Conservation (phyloP, 2,329 filamentous ascomycete genomes). For the Hirsutella rhossiliensis region DNA sequence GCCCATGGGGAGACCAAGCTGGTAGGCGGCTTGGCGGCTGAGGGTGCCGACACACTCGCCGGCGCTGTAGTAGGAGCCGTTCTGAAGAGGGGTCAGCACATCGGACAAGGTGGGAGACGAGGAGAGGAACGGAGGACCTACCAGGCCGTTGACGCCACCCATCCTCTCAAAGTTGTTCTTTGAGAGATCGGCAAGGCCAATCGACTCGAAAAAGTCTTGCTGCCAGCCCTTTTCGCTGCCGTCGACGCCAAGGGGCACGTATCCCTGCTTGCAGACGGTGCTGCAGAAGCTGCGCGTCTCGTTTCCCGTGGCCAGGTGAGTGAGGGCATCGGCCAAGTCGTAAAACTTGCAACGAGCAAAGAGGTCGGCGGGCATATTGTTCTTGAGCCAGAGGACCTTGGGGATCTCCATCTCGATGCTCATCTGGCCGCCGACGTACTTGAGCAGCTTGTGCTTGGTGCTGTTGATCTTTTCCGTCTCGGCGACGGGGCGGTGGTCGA, state of each 20-base stretch:
- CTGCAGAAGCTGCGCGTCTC: conserved; percentile 92
- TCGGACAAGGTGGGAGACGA: not conserved
- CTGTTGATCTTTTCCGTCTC: conserved; percentile 92
- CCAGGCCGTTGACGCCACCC: conserved; percentile 89
- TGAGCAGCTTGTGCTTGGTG: conserved; percentile 81
- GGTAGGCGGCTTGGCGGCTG: conserved; percentile 68
- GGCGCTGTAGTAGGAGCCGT: conserved; percentile 80
- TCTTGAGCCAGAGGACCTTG: conserved; percentile 97
- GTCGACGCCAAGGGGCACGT: conserved; percentile 91
- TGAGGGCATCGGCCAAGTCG: conserved; percentile 84
- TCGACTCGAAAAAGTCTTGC: conserved; percentile 77
- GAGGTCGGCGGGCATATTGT: conserved; percentile 85
- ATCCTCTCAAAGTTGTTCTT: conserved; percentile 86
- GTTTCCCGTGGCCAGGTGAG: conserved; percentile 84
- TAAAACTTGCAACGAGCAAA: conserved; percentile 96
- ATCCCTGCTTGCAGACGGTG: conserved; percentile 94
- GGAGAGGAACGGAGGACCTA: conserved; percentile 22
- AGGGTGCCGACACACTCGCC: conserved; percentile 82
- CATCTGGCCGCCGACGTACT: conserved; percentile 96
- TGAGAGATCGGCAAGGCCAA: conserved; percentile 74
- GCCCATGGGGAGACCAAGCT: conserved; percentile 74
- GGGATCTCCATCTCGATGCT: conserved; percentile 99
- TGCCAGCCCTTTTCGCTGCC: conserved; percentile 98
- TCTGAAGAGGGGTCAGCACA: conserved; percentile 40
- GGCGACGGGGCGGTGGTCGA: conserved; percentile 83